Conservation (phyloP, 2,329 filamentous ascomycete species). For the Stemphylium beticola region DNA sequence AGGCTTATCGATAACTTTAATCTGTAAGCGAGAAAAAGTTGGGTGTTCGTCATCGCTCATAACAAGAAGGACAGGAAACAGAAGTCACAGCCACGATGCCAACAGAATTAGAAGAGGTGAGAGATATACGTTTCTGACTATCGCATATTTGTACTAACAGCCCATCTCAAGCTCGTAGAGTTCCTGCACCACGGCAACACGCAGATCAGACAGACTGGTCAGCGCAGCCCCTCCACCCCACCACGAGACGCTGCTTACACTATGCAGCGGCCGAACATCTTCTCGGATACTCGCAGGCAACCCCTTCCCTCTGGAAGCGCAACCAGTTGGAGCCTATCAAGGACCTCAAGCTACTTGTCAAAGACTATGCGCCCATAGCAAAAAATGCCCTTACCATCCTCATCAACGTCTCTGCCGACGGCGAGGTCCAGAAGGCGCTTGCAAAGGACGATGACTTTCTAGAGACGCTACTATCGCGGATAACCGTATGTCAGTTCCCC, state of each 20-base stretch:
- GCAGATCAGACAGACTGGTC: slow-evolving; percentile 82
- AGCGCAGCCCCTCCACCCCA: slow-evolving; percentile 36
- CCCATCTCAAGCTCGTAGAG: slow-evolving; percentile 74
- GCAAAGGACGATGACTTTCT: slow-evolving; percentile 82
- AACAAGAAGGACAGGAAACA: slow-evolving; percentile 9
- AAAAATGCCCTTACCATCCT: slow-evolving; percentile 91
- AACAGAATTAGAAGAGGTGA: slow-evolving; percentile 58
- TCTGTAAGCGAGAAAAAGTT: slow-evolving; percentile 29
- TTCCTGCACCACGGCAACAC: slow-evolving; percentile 93
- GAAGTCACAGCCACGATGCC: slow-evolving; percentile 49
- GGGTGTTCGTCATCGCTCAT: slow-evolving; percentile 31
- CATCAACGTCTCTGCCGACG: slow-evolving; percentile 81
- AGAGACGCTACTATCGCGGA: slow-evolving; percentile 71
- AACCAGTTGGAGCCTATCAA: slow-evolving; percentile 79
- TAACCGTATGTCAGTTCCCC: slow-evolving; percentile 72
- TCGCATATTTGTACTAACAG: background rate
- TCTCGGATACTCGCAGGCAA: slow-evolving; percentile 78
- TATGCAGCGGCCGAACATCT: slow-evolving; percentile 78
- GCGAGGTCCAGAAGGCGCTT: slow-evolving; percentile 74
- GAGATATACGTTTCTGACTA: background rate
- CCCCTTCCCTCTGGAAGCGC: slow-evolving; percentile 83
- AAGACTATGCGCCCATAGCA: slow-evolving; percentile 88
- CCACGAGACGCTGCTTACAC: slow-evolving; percentile 24
- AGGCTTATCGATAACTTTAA: slow-evolving; percentile 46
- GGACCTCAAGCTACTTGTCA: slow-evolving; percentile 84